Percentiles rank a stretch among this genome's conserved stretches.
phyloP scores from a whole-genome alignment of 805 yeast species.

The Sungouiozyma ichnusensis region DNA sequence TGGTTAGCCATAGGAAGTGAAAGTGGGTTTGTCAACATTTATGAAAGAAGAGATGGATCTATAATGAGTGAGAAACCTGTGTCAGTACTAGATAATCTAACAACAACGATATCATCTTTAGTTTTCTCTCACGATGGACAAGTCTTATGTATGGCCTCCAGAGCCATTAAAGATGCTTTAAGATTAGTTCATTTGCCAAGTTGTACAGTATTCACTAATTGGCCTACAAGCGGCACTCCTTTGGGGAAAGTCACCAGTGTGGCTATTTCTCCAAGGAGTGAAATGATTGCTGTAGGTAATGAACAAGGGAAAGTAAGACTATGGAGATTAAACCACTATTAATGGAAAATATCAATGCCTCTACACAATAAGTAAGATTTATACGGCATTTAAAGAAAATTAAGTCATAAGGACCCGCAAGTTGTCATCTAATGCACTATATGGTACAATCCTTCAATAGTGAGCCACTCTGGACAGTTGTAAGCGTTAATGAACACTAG shows the following conservation, averaged over 20 bases:
- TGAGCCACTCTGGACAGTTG: conserved; percentile 1
- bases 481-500: too few relatives aligned
- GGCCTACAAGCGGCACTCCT: conserved; percentile 98
- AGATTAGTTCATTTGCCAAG: conserved; percentile 80
- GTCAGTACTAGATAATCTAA: conserved; percentile 63
- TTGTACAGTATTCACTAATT: conserved; percentile 77
- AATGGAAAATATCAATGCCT: conserved; percentile 1
- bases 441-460: too few relatives aligned
- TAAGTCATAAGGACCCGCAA: too few relatives aligned
- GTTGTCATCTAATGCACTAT: too few relatives aligned
- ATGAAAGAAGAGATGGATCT: conserved; percentile 41
- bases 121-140: conserved; percentile 84
- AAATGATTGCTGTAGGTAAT: conserved; percentile 81
- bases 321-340: conserved; percentile 82
- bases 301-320: conserved; percentile 83
- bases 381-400: background rate
- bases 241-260: conserved; percentile 84
- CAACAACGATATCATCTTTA: conserved; percentile 67
- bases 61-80: conserved; percentile 34
- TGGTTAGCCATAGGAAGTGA: conserved; percentile 86
- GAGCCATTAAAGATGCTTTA: conserved; percentile 77
- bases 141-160: conserved; percentile 71
- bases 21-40: conserved; percentile 82
- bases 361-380: background rate
- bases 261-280: conserved; percentile 69